A percentile compares a stretch with the other conserved stretches of the same genome.
Evolutionary conservation across 1,284 basidiomycete genomes (phyloP).

Genomic region (Entoloma clypeatum): DNA sequence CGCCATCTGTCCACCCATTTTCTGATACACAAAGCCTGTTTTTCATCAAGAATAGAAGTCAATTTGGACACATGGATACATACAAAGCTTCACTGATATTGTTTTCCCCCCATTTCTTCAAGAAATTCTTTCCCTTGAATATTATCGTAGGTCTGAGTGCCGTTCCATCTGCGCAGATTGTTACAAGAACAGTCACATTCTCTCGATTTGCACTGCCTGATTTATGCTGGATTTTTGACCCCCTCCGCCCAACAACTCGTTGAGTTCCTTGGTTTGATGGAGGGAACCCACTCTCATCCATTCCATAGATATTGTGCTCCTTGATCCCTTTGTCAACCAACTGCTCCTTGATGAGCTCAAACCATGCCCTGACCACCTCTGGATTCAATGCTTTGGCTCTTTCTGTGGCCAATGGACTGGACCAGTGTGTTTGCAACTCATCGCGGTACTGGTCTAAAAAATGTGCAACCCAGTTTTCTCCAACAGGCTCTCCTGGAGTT

Average conservation of each 20-base stretch:
- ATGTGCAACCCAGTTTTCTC: background rate
- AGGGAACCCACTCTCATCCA: slow-evolving; percentile 35
- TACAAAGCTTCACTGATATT: slow-evolving; percentile 25
- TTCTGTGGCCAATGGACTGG: slow-evolving; percentile 25
- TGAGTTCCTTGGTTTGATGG: no score
- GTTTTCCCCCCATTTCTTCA: slow-evolving; percentile 21
- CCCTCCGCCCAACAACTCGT: slow-evolving; percentile 15
- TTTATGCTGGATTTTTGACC: slow-evolving; percentile 20
- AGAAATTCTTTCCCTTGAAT: slow-evolving; percentile 22
- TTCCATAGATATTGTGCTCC: slow-evolving; percentile 25
- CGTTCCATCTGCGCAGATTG: slow-evolving; percentile 33
- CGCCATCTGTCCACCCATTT: slow-evolving; percentile 29
- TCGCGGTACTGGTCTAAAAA: slow-evolving; percentile 1
- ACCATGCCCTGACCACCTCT: slow-evolving; percentile 26
- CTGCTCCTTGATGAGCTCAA: slow-evolving; percentile 21
- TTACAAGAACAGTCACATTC: slow-evolving; percentile 33
- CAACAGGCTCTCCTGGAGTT: background rate
- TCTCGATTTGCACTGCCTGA: slow-evolving; percentile 28
- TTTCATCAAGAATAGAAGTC: background rate
- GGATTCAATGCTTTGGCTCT: slow-evolving; percentile 27
- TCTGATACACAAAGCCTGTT: slow-evolving; percentile 7
- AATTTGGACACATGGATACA: background rate
- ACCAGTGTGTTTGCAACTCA: slow-evolving; percentile 25
- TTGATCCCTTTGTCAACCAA: slow-evolving; percentile 22
- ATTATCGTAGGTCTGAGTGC: slow-evolving; percentile 23